Conservation (phyloP, 257 asterid species). For the Salvia hispanica region DNA sequence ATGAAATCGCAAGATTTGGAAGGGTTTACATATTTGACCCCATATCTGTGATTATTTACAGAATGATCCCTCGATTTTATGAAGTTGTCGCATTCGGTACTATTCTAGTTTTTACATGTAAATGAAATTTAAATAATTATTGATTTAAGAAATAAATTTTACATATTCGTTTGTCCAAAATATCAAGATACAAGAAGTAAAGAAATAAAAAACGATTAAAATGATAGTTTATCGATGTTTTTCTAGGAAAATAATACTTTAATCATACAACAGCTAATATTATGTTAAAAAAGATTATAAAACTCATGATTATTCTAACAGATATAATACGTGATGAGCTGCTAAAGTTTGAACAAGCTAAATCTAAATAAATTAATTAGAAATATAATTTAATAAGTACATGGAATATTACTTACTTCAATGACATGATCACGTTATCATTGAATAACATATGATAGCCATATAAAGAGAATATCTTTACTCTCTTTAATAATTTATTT, state of each 20-base stretch:
- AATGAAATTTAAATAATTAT: too few relatives aligned
- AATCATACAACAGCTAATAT: too few relatives aligned
- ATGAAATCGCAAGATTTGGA: neutral
- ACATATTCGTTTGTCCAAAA: too few relatives aligned
- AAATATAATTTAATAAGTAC: neutral
- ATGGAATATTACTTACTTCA: neutral
- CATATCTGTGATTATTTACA: neutral
- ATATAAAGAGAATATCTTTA: neutral
- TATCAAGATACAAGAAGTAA: too few relatives aligned
- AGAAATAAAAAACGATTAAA: too few relatives aligned
- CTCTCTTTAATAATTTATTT: too few relatives aligned
- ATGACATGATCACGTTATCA: neutral
- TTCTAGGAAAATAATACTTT: too few relatives aligned
- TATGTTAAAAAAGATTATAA: too few relatives aligned
- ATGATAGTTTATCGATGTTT: too few relatives aligned
- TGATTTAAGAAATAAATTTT: too few relatives aligned
- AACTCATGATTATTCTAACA: neutral
- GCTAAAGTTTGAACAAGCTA: too few relatives aligned
- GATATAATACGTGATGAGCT: neutral
- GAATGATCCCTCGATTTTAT: neutral
- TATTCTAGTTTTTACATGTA: neutral
- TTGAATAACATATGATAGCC: neutral
- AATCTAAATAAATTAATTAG: too few relatives aligned
- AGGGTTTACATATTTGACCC: neutral
- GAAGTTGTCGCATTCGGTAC: neutral